Evolutionary conservation across 1,284 basidiomycete species (phyloP).

Genomic region (Ustilago tritici): DNA sequence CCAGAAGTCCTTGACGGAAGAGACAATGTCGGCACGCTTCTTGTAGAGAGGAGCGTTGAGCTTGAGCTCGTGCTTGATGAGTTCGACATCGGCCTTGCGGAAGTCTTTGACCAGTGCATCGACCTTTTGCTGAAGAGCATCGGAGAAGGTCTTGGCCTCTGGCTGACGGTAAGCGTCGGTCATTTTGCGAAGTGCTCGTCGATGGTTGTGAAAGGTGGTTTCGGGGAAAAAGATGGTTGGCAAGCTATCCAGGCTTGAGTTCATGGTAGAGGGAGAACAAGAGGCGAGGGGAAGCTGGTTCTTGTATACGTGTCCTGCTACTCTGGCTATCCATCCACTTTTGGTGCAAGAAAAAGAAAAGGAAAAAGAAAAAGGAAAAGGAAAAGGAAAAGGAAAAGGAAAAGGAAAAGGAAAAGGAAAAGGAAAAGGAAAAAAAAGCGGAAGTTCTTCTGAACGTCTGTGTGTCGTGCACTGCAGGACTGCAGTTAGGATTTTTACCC

Average conservation of each 20-base stretch:
- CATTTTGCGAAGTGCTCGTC: constrained; percentile 16
- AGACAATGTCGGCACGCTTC: constrained; percentile 62
- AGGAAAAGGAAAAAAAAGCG: constrained; percentile 12
- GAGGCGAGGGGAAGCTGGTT: background rate
- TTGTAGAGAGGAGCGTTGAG: constrained; percentile 62
- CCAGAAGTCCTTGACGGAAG: constrained; percentile 64
- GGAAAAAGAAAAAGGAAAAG: constrained; percentile 8
- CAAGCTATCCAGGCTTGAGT: constrained; percentile 3
- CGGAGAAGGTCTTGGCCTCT: constrained; percentile 49
- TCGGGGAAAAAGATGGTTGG: background rate
- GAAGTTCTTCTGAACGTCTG: constrained; percentile 41
- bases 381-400: background rate
- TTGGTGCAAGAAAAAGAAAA: background rate
- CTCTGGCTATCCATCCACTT: constrained; percentile 11
- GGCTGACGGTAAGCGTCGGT: constrained; percentile 45
- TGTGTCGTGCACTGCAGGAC: constrained; percentile 15
- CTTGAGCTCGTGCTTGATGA: constrained; percentile 61
- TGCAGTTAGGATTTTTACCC: background rate
- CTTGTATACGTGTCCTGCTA: background rate
- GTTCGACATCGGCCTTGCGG: constrained; percentile 55
- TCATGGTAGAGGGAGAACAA: background rate
- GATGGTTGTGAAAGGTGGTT: background rate
- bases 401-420: constrained; percentile 9
- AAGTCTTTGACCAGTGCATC: constrained; percentile 57
- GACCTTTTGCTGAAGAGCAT: constrained; percentile 47